These are phyloP conservation scores for Phytopythium ostracodes DNA, from an alignment of 352 stramenopile genomes.

Conservation along the genomic window DNA sequence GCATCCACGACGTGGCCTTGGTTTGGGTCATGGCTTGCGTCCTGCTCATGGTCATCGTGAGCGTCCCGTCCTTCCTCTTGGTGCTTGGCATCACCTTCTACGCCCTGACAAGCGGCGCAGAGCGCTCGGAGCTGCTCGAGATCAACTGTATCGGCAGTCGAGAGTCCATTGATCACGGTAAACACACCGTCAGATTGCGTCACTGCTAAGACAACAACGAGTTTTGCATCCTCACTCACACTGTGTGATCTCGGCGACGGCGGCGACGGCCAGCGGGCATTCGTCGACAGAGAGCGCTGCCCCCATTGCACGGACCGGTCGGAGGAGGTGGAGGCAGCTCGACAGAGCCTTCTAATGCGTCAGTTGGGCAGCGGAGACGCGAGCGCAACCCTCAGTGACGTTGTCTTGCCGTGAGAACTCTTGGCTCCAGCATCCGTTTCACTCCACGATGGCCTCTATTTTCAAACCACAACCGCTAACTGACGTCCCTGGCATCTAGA, in stretches of 20 bases:
- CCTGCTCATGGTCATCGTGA: constrained; percentile 5
- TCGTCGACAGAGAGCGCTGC: constrained; percentile 14
- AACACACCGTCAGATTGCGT: neutral
- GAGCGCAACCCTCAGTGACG: neutral
- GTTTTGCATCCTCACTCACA: constrained; percentile 17
- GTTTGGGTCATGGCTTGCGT: neutral
- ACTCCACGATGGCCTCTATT: neutral
- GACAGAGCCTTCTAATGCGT: too few species aligned
- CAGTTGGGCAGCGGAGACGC: too few species aligned
- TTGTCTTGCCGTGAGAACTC: neutral
- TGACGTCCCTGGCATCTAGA: neutral
- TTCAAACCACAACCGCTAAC: neutral
- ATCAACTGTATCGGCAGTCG: constrained; percentile 21
- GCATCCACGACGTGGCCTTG: neutral
- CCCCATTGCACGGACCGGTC: neutral
- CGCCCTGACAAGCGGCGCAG: constrained; percentile 17
- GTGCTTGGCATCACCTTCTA: neutral
- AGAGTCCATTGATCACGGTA: neutral
- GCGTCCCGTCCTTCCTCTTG: neutral
- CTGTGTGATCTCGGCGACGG: constrained; percentile 53
- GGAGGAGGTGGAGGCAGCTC: too few species aligned
- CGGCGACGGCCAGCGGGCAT: constrained; percentile 40
- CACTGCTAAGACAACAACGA: neutral
- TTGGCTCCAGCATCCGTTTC: neutral
- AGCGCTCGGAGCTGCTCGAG: constrained; percentile 32